Conservation (phyloP, 192 early-diverging fungal species). For the Coemansia sp. region DNA sequence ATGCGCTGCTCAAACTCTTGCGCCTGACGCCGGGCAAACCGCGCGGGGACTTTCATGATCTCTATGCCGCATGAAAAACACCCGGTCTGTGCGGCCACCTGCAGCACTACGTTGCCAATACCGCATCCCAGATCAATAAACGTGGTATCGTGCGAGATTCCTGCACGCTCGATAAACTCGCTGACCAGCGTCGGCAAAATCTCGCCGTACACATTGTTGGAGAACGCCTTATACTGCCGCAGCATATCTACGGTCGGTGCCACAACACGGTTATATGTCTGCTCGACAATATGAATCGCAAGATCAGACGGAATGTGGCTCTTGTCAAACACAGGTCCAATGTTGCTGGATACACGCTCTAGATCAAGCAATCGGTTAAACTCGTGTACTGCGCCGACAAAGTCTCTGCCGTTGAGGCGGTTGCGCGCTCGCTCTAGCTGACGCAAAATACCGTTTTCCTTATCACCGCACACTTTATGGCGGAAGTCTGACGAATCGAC, state of each 20-base stretch:
- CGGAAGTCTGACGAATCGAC: conserved; percentile 47
- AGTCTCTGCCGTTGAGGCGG: conserved; percentile 62
- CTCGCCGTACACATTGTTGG: conserved; percentile 97
- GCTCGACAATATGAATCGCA: conserved; percentile 82
- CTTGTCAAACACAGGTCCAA: conserved; percentile 26
- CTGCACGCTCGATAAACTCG: conserved; percentile 75
- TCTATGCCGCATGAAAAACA: conserved; percentile 87
- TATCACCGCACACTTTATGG: conserved; percentile 62
- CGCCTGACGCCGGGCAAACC: conserved; percentile 74
- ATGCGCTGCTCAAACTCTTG: conserved; percentile 84
- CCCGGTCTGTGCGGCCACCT: conserved; percentile 87
- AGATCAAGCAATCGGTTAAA: conserved; percentile 69
- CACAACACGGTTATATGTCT: conserved; percentile 86
- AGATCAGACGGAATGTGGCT: conserved; percentile 60
- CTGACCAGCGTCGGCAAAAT: conserved; percentile 79
- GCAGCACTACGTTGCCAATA: conserved; percentile 95
- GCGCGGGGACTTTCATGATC: conserved; percentile 82
- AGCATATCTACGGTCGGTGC: conserved; percentile 71
- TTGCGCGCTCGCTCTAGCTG: conserved; percentile 77
- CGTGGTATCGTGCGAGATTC: conserved; percentile 62
- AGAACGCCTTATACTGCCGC: conserved; percentile 82
- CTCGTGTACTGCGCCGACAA: conserved; percentile 64
- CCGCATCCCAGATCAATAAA: conserved; percentile 96
- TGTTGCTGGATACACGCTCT: conserved; percentile 36
- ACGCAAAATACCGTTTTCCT: conserved; percentile 67